phyloP scores from a whole-genome alignment of 805 yeast species.

The Candida maesae region DNA sequence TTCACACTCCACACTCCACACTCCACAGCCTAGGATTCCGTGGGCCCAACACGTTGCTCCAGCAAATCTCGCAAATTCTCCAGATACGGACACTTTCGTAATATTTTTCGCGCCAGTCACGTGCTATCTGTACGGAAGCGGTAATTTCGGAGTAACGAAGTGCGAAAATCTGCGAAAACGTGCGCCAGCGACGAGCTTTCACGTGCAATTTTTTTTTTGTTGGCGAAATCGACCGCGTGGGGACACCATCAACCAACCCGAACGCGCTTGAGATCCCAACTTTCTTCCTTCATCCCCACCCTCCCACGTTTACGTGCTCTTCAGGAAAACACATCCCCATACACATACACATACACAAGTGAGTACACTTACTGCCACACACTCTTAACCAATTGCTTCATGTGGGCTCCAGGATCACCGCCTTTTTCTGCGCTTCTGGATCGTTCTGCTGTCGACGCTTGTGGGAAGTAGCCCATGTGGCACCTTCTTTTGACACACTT shows the following conservation, averaged over 20 bases:
- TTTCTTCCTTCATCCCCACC: constrained; percentile 1
- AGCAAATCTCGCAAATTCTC: not conserved
- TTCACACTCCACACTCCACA: no score
- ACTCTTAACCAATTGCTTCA: not conserved
- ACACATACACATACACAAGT: not conserved
- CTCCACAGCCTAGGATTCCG: no score
- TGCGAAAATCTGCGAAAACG: not conserved
- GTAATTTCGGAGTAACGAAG: not conserved
- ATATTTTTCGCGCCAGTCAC: not conserved
- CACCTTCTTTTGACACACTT: not conserved
- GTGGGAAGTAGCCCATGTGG: constrained; percentile 1
- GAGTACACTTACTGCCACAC: not conserved
- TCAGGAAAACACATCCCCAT: not conserved
- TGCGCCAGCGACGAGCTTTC: not conserved
- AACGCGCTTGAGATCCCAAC: constrained; percentile 1
- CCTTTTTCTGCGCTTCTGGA: not conserved
- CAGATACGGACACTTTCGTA: not conserved
- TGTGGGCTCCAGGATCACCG: not conserved
- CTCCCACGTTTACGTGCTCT: not conserved
- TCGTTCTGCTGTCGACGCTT: not conserved
- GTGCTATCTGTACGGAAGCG: not conserved
- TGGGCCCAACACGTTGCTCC: constrained; percentile 3
- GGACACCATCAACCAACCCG: constrained; percentile 6
- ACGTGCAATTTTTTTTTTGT: constrained; percentile 6
- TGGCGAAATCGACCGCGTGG: constrained; percentile 2